Conservation (phyloP, 2,329 filamentous ascomycete genomes). For the Chrysosporium queenslandicum region DNA sequence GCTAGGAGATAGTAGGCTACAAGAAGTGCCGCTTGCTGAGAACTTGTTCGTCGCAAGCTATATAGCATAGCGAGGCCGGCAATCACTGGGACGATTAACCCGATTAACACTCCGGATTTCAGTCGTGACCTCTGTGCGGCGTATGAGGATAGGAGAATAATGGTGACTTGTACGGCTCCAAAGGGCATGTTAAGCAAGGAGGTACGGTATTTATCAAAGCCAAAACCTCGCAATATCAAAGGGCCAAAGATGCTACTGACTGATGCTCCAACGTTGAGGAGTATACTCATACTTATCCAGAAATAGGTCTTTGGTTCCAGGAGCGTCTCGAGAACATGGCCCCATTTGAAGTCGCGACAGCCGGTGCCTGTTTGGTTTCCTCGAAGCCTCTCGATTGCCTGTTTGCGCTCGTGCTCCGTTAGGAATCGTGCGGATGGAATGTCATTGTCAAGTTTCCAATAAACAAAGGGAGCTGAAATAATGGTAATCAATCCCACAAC, state of each 20-base stretch:
- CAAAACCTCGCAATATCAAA: slow-evolving; percentile 51
- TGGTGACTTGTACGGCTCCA: slow-evolving; percentile 49
- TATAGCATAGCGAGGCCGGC: slow-evolving; percentile 42
- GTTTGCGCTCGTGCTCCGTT: slow-evolving; percentile 37
- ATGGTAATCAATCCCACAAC: slow-evolving; percentile 54
- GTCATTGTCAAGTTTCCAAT: slow-evolving; percentile 50
- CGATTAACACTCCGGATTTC: slow-evolving; percentile 48
- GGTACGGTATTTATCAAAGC: slow-evolving; percentile 49
- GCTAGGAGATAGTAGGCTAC: slow-evolving; percentile 56
- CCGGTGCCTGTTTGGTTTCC: slow-evolving; percentile 43
- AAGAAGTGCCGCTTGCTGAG: slow-evolving; percentile 43
- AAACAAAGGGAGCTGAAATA: slow-evolving; percentile 47
- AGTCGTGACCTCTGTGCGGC: slow-evolving; percentile 47
- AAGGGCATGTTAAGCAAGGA: slow-evolving; percentile 59
- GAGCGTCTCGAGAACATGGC: slow-evolving; percentile 35
- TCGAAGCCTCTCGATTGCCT: slow-evolving; percentile 42
- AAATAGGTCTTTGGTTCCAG: slow-evolving; percentile 45
- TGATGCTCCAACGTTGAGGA: slow-evolving; percentile 54
- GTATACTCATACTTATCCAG: slow-evolving; percentile 51
- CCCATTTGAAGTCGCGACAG: slow-evolving; percentile 38
- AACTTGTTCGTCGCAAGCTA: slow-evolving; percentile 16
- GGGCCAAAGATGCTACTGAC: slow-evolving; percentile 58
- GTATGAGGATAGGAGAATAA: slow-evolving; percentile 51
- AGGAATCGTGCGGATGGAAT: slow-evolving; percentile 44
- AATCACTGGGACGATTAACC: slow-evolving; percentile 50